Evolutionary conservation across 108 stramenopile species (phyloP), one percentile per base, ranked within the genome.

Genomic region (Cyclotella distinguenda): DNA sequence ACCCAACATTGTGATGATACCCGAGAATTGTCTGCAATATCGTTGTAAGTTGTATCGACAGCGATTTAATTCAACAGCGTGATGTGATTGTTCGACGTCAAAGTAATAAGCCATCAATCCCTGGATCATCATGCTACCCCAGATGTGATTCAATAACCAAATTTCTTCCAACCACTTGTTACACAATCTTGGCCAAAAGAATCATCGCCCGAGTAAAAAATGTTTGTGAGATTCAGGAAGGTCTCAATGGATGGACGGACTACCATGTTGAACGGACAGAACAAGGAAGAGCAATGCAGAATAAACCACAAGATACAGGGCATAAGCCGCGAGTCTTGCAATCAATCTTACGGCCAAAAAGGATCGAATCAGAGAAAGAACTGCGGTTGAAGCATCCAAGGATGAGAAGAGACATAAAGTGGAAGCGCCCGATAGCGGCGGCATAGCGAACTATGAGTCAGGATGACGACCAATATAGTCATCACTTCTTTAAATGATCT

Each of bases 21-120:
- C 22, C 66, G 66, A 39, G 66, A 52, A 68, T 68, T 77, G 40
- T 92, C 89, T 28, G 77, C 89, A 88, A 95, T 93, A 48, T 81
- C 72, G 66, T 95, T 91, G n/a, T n/a, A n/a, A n/a, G n/a, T n/a
- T n/a, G 72, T 84, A 93, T 28, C 48, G 47, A 62, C 91, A 95
- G 12, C 90, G 85, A 70, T 87, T 84, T 64, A 85, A 65, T 54
- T 86, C 86, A 10, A 85, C 71, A 9, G 68, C 44, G 15, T 72
- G 38, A 15, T 72, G 67, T 9, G 42, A 33, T 30, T 60, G 32
- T 1, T 72, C 42, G 22, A 70, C 61, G 27, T 71, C 66, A 56
- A 90, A 93, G 64, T 79, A 95, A 68, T 91, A 88, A n/a, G 81
- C 57, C 10, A 86, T 40, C 28, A 94, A 50, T 21, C 95, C 91